These are phyloP conservation scores for Aspergillus pseudoglaucus DNA, from an alignment of 2,329 filamentous ascomycete genomes.

Conservation along the genomic window DNA sequence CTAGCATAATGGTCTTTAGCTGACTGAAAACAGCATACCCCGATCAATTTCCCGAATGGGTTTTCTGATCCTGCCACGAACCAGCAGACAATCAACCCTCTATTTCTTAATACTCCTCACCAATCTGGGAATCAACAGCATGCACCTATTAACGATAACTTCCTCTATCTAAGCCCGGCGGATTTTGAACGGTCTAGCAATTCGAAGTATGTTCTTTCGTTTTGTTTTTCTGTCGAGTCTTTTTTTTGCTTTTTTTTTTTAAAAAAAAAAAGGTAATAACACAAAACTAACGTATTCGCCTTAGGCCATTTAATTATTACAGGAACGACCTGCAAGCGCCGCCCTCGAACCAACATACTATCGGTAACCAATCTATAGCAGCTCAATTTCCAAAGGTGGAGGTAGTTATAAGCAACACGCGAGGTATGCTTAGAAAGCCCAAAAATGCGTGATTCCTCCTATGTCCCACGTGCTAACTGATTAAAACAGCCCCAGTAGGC, in stretches of 20 bases:
- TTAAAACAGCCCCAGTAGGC: not conserved
- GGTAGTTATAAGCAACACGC: not conserved
- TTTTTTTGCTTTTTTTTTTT: too few relatives aligned
- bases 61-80: constrained; percentile 18
- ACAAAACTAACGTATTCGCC: not conserved
- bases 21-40: constrained; percentile 17
- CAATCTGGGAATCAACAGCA: constrained; percentile 18
- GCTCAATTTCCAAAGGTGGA: not conserved
- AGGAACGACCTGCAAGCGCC: constrained; percentile 3
- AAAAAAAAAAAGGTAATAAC: not conserved
- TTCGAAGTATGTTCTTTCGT: constrained; percentile 19
- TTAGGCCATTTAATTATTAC: constrained; percentile 2
- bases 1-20: not conserved
- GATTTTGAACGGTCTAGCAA: constrained; percentile 21
- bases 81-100: constrained; percentile 36
- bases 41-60: constrained; percentile 25
- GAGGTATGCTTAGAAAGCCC: not conserved
- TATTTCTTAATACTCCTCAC: constrained; percentile 27
- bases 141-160: constrained; percentile 18
- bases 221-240: not conserved
- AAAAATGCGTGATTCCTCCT: not conserved
- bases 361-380: not conserved
- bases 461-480: not conserved
- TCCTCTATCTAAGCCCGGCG: constrained; percentile 21
- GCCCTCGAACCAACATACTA: not conserved